A percentile compares a stretch with the other conserved stretches of the same genome.
These are phyloP conservation scores for Aspergillus aculeatinus DNA, from an alignment of 2,329 filamentous ascomycete genomes.

Conservation along the genomic window DNA sequence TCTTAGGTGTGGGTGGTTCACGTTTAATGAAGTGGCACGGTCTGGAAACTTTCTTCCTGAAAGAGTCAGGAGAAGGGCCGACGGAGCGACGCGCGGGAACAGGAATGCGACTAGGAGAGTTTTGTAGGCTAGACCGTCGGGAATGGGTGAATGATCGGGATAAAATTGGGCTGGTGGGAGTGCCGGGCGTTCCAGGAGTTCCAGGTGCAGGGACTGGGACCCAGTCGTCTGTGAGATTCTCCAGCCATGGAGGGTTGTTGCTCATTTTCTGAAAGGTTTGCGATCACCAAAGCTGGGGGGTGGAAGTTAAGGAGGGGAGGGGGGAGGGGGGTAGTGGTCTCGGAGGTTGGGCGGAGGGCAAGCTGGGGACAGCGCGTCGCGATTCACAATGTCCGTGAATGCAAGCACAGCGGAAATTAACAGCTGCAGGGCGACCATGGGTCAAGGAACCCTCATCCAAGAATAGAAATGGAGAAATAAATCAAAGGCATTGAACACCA, in stretches of 20 bases:
- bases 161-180: slow-evolving; percentile 34
- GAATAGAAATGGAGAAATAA: slow-evolving; percentile 7
- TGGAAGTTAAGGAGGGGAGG: background rate
- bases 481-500: background rate
- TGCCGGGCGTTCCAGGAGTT: slow-evolving; percentile 9
- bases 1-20: slow-evolving; percentile 36
- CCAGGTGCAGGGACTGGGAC: slow-evolving; percentile 37
- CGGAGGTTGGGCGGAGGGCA: slow-evolving; percentile 12
- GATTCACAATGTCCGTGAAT: slow-evolving; percentile 20
- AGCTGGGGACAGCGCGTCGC: slow-evolving; percentile 22
- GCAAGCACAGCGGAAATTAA: slow-evolving; percentile 18
- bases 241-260: slow-evolving; percentile 43
- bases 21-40: slow-evolving; percentile 36
- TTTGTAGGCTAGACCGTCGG: slow-evolving; percentile 29
- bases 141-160: slow-evolving; percentile 24
- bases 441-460: slow-evolving; percentile 13
- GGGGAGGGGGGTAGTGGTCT: slow-evolving; percentile 4
- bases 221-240: slow-evolving; percentile 47
- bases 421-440: slow-evolving; percentile 20
- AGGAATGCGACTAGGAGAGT: slow-evolving; percentile 41
- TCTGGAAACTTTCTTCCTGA: slow-evolving; percentile 33
- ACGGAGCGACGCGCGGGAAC: slow-evolving; percentile 36
- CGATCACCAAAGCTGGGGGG: background rate
- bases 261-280: slow-evolving; percentile 27
- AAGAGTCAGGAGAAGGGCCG: slow-evolving; percentile 24